Evolutionary conservation across 345 rosid species (phyloP), one percentile per base, ranked within the genome.

Genomic region (Sonneratia alba): DNA sequence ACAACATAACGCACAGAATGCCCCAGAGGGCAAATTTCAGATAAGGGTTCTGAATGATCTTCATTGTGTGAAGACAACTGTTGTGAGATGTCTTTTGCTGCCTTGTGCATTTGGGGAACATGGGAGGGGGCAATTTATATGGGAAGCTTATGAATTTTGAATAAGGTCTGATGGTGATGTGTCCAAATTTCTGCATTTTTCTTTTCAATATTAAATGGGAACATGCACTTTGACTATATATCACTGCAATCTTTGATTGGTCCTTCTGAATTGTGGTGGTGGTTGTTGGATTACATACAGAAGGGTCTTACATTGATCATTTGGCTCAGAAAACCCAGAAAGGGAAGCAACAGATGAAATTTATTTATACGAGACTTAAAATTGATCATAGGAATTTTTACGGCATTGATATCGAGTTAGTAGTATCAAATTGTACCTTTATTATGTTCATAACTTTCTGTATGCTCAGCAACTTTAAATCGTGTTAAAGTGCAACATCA

Each of bases 251-350:
- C 62, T 19, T 72, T 66, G 32, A 16, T 53, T 72, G 36, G 49
- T 40, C 49, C 16, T 51, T 67, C 65, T 36, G 45, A 18, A 57
- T 40, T 22, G 71, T 71, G 61, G 36, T 21, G 18, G 47, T 14
- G 47, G 37, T 36, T 55, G 65, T 75, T 73, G 84, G 84, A 74
- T 18, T 70, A 80, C 79, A 77, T 77, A 80, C 79, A 78, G 77
- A 70, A 68, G 63, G 77, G 61, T 66, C 78, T 77, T n/a, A 72
- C 70, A 59, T 61, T 74, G 43, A 27, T 68, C 70, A 53, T 67
- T 75, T 83, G 76, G 78, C 78, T 73, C 70, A 42, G 67, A 68
- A 69, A 32, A 59, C 27, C 10, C 45, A 1, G 1, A 24, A 65
- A 22, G 1, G 48, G 64, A 72, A 66, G 53, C 14, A 48, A 14